These are phyloP conservation scores for Trichoderma semiorbis DNA, from an alignment of 2,329 filamentous ascomycete genomes.

Conservation along the genomic window DNA sequence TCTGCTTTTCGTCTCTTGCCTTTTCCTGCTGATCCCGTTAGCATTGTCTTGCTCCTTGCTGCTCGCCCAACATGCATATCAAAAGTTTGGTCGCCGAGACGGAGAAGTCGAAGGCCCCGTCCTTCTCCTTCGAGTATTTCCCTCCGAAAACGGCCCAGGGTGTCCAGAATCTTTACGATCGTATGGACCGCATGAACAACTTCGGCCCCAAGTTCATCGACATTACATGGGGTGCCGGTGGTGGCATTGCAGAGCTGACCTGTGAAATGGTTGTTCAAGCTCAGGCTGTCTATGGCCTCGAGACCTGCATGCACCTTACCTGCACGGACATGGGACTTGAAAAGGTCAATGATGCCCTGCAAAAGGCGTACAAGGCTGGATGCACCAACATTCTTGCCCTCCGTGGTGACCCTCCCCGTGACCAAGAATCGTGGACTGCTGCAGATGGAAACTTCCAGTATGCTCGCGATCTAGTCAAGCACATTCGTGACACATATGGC, in stretches of 20 bases:
- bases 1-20: background rate
- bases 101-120: conserved; percentile 72
- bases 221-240: conserved; percentile 96
- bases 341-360: conserved; percentile 85
- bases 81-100: conserved; percentile 83
- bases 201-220: conserved; percentile 95
- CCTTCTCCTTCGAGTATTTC: conserved; percentile 99
- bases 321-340: conserved; percentile 96
- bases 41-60: background rate
- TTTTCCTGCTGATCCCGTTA: background rate
- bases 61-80: conserved; percentile 76
- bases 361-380: conserved; percentile 85
- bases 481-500: conserved; percentile 71
- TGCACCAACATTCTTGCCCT: conserved; percentile 97
- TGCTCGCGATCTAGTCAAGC: conserved; percentile 82
- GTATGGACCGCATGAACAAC: conserved; percentile 98
- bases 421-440: conserved; percentile 90
- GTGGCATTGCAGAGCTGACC: conserved; percentile 84
- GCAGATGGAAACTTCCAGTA: conserved; percentile 85
- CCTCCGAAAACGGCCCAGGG: conserved; percentile 95
- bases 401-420: conserved; percentile 87
- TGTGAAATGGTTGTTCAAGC: conserved; percentile 97
- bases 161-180: conserved; percentile 98
- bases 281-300: conserved; percentile 90
- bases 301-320: conserved; percentile 98